Base-by-base conservation (phyloP, 2,329 filamentous ascomycete species). In the Orbilia javanica region DNA sequence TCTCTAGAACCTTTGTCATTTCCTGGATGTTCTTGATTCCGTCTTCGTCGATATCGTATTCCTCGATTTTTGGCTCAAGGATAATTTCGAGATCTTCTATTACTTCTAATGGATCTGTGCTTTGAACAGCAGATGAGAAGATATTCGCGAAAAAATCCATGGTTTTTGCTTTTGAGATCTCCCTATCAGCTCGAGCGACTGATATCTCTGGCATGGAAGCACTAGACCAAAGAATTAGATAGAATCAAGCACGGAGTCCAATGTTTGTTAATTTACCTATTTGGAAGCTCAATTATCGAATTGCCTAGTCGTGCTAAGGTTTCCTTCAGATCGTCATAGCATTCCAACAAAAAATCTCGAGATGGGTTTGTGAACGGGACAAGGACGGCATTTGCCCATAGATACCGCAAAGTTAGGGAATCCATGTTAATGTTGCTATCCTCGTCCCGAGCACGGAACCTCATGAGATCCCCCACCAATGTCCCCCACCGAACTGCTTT, bases 61-160 rank as follows among this genome's bases (percentile, higher is more conserved):
- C 82, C 46, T 82, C 81, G 6, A 80, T 79, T 7, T 65, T 69
- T 1, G 92, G 90, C 79, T 97, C 95, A 4, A 99, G 86, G 8
- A 99, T 92, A 3, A 96, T 96, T 82, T 99, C 96, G 39, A 99
- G 86, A 29, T 91, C 96, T 82, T 97, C 94, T 74, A 99, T 97
- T 20, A 97, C 89, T 4, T 91, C 88, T 11, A 95, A 88, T 0
- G 95, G 93, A 80, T 97, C 91, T 55, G 91, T 90, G 74, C 91
- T 89, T 72, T 96, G 92, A 42, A 78, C 66, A 1, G 81, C 80
- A 22, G 94, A 90, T 76, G 93, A 92, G 83, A 98, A 98, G 0
- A 99, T 89, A 42, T 91, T 93, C 63, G 94, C 87, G 84, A 99
- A 98, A 83, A 98, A 98, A 82, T 97, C 95, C 89, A 97, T 96